These are phyloP conservation scores for Epichloe baconii DNA, from an alignment of 2,329 filamentous ascomycete species.

Conservation along the genomic window DNA sequence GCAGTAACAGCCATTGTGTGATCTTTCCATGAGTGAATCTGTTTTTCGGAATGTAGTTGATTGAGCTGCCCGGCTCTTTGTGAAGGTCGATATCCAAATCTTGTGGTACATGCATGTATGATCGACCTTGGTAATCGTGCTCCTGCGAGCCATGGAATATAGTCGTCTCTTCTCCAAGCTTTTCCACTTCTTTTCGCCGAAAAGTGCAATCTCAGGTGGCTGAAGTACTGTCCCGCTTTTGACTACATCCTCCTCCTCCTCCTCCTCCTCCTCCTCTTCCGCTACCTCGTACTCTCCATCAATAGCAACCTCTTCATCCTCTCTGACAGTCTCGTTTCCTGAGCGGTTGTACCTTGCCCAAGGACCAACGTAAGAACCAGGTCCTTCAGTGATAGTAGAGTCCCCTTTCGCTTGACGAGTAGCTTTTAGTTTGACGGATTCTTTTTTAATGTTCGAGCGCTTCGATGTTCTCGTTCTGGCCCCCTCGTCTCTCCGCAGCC, in stretches of 20 bases:
- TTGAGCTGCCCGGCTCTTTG: conserved; percentile 66
- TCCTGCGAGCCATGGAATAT: conserved; percentile 74
- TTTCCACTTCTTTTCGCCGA: conserved; percentile 44
- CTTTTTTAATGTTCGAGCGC: conserved; percentile 49
- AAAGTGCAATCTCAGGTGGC: conserved; percentile 40
- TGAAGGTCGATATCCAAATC: conserved; percentile 76
- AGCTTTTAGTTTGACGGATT: conserved; percentile 52
- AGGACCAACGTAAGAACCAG: conserved; percentile 80
- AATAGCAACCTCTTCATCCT: conserved; percentile 63
- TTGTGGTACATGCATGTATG: conserved; percentile 95
- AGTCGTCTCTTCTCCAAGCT: conserved; percentile 61
- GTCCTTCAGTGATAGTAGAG: conserved; percentile 70
- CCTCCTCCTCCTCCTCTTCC: conserved; percentile 68
- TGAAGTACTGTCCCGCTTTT: conserved; percentile 49
- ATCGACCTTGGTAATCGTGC: conserved; percentile 87
- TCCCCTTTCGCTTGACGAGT: conserved; percentile 78
- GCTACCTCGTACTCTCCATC: conserved; percentile 70
- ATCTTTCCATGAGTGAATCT: conserved; percentile 78
- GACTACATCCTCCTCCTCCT: conserved; percentile 54
- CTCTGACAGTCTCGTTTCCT: conserved; percentile 60
- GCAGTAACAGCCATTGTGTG: conserved; percentile 78
- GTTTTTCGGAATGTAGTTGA: conserved; percentile 94
- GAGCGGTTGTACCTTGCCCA: conserved; percentile 76
- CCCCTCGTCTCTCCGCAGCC: conserved; percentile 58
- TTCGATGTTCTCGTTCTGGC: conserved; percentile 43